phyloP scores from a whole-genome alignment of 768 basidiomycete species.

The Leccinellum rugosiceps region DNA sequence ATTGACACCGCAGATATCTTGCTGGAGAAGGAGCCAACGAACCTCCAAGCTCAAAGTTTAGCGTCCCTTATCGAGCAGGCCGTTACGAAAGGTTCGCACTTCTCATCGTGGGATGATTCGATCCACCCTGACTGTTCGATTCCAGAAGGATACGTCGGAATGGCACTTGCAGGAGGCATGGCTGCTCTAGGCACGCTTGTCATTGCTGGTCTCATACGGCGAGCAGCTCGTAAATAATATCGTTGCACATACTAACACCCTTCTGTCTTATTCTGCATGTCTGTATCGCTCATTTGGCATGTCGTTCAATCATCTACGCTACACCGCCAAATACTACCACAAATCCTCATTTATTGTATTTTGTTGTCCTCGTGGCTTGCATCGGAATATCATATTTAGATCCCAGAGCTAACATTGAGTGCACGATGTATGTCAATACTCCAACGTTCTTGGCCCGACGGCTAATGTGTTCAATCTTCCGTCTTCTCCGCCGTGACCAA shows the following conservation, averaged over 20 bases:
- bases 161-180: slow-evolving; percentile 90
- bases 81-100: slow-evolving; percentile 67
- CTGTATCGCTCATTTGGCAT: slow-evolving; percentile 11
- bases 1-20: slow-evolving; percentile 57
- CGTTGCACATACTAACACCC: slow-evolving; percentile 12
- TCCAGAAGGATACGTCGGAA: slow-evolving; percentile 96
- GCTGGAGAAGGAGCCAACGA: slow-evolving; percentile 88
- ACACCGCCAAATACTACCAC: slow-evolving; percentile 5
- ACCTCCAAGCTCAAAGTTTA: slow-evolving; percentile 89
- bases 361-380: slow-evolving; percentile 7
- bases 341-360: slow-evolving; percentile 28
- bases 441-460: not conserved
- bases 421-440: not conserved
- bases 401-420: slow-evolving; percentile 3
- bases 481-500: not conserved
- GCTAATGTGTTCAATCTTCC: not conserved
- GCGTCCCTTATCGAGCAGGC: slow-evolving; percentile 81
- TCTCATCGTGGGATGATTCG: not conserved
- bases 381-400: slow-evolving; percentile 11
- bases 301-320: slow-evolving; percentile 9
- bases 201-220: slow-evolving; percentile 78
- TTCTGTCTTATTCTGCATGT: slow-evolving; percentile 9
- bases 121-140: not conserved
- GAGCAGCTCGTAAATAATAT: slow-evolving; percentile 54
- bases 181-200: slow-evolving; percentile 80